Evolutionary conservation across 1,284 basidiomycete species (phyloP).

Genomic region (Austroboletus niveus): DNA sequence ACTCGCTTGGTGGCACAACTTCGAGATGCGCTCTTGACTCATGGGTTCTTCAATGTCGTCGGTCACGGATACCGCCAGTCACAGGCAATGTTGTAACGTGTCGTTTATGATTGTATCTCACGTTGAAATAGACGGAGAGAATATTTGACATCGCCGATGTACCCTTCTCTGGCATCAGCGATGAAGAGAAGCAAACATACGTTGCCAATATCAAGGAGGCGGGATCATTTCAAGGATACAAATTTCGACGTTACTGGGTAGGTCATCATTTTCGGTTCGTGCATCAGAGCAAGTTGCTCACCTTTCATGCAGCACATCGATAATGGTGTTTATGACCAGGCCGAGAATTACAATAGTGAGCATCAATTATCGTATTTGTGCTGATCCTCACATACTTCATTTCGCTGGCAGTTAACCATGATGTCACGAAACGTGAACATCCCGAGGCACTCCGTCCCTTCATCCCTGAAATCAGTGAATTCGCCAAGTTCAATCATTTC

Average conservation of each 20-base stretch:
- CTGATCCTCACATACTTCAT: too few relatives aligned
- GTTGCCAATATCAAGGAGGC: conserved; percentile 46
- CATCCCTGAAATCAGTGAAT: conserved; percentile 56
- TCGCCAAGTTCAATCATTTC: conserved; percentile 50
- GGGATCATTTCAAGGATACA: conserved; percentile 61
- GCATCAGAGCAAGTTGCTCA: background rate
- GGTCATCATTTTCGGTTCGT: background rate
- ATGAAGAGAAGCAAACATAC: conserved; percentile 58
- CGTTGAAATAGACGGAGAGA: conserved; percentile 41
- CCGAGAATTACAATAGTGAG: conserved; percentile 58
- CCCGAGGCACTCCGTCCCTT: conserved; percentile 51
- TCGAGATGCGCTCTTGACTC: conserved; percentile 54
- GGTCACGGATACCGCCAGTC: conserved; percentile 53
- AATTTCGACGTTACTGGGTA: conserved; percentile 56
- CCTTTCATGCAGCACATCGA: conserved; percentile 44
- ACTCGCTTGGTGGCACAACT: conserved; percentile 46
- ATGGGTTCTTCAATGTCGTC: conserved; percentile 63
- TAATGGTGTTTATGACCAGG: conserved; percentile 54
- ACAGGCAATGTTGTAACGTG: conserved; percentile 36
- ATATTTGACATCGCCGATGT: conserved; percentile 65
- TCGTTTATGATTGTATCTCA: background rate
- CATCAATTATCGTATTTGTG: background rate
- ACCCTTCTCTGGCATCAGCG: conserved; percentile 50
- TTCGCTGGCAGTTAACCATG: conserved; percentile 42
- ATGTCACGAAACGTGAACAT: conserved; percentile 44